phyloP scores from a whole-genome alignment of 2,329 filamentous ascomycete species.

The Podosphaera aphanis region DNA sequence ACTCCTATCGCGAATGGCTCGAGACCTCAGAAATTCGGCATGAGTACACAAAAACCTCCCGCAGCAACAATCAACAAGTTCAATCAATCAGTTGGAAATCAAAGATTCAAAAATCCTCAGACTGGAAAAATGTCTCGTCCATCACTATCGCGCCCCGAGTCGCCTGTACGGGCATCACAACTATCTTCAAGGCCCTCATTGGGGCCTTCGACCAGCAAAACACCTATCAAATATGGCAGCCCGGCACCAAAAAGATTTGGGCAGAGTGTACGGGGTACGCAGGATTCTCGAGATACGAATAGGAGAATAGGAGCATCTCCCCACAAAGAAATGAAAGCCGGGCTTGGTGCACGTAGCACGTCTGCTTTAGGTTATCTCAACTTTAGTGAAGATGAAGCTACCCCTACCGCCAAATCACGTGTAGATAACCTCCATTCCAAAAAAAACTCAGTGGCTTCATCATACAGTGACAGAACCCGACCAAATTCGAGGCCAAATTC shows the following conservation, averaged over 20 bases:
- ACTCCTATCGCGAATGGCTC: constrained; percentile 32
- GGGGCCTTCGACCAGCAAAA: constrained; percentile 25
- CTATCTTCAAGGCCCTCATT: constrained; percentile 32
- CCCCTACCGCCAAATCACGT: constrained; percentile 24
- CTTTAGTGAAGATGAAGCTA: constrained; percentile 33
- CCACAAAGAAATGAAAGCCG: constrained; percentile 25
- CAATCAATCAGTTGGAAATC: constrained; percentile 64
- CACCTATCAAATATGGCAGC: constrained; percentile 35
- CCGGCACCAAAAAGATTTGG: constrained; percentile 38
- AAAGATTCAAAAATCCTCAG: constrained; percentile 41
- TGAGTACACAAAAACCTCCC: constrained; percentile 37
- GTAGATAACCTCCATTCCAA: background rate
- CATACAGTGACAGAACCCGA: constrained; percentile 28
- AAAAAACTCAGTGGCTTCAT: constrained; percentile 19
- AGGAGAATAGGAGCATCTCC: constrained; percentile 24
- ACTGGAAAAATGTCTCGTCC: constrained; percentile 45
- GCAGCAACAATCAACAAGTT: constrained; percentile 51
- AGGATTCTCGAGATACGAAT: constrained; percentile 31
- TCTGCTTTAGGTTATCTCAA: constrained; percentile 31
- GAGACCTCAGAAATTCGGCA: constrained; percentile 20
- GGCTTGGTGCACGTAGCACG: constrained; percentile 31
- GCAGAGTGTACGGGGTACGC: constrained; percentile 35
- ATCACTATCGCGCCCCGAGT: constrained; percentile 72
- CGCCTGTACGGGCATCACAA: constrained; percentile 49
- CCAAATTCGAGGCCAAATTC: constrained; percentile 18